phyloP scores from a whole-genome alignment of 208 protist genomes.

The Acanthamoeba triangularis region DNA sequence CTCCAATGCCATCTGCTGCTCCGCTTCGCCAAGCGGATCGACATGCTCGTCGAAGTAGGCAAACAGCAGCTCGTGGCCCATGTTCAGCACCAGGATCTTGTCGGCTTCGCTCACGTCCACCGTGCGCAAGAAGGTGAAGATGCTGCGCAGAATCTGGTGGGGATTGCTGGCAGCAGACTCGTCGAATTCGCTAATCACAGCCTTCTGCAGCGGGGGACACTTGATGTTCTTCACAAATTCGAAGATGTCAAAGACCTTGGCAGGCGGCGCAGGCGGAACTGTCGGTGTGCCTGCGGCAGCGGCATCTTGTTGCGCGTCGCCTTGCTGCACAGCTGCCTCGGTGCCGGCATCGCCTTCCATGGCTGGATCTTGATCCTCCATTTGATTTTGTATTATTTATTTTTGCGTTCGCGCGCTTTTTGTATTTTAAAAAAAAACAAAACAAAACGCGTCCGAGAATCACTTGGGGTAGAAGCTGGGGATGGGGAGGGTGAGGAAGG shows the following conservation, averaged over 20 bases:
- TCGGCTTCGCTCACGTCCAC: neutral
- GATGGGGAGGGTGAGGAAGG: neutral
- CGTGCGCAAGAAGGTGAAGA: constrained; percentile 26
- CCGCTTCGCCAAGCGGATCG: neutral
- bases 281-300: neutral
- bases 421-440: too few relatives aligned
- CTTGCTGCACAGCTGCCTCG: too few relatives aligned
- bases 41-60: constrained; percentile 47
- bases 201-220: constrained; percentile 27
- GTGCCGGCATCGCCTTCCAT: too few relatives aligned
- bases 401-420: neutral
- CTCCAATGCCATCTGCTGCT: constrained; percentile 22
- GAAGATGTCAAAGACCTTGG: constrained; percentile 54
- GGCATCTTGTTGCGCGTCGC: neutral
- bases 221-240: constrained; percentile 62
- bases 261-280: neutral
- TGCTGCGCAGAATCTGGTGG: constrained; percentile 20
- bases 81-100: constrained; percentile 49
- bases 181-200: constrained; percentile 15
- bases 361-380: too few relatives aligned
- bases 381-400: too few relatives aligned
- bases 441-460: too few relatives aligned
- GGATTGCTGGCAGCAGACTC: neutral
- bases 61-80: constrained; percentile 48
- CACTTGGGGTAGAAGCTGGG: neutral